Evolutionary conservation across 2,329 filamentous ascomycete species (phyloP).

Genomic region (Fusarium robinianum): DNA sequence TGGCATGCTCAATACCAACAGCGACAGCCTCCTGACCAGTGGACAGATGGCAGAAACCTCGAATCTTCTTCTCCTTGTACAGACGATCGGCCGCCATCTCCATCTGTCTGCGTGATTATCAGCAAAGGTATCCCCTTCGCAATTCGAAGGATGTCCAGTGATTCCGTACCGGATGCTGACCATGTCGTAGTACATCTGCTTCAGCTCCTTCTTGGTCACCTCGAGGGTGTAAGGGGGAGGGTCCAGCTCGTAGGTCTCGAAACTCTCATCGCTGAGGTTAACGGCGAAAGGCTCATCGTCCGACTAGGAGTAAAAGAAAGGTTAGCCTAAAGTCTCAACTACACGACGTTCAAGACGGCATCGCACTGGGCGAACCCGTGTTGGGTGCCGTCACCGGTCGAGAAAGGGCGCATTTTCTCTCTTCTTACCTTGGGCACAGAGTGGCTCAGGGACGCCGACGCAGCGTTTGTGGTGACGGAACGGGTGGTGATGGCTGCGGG

Average conservation of each 20-base stretch:
- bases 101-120: conserved; percentile 75
- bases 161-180: conserved; percentile 79
- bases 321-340: conserved; percentile 22
- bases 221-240: conserved; percentile 90
- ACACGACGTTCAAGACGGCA: neutral
- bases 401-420: conserved; percentile 40
- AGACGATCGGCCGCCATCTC: conserved; percentile 98
- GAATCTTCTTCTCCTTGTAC: conserved; percentile 99
- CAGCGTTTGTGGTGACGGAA: conserved; percentile 92
- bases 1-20: conserved; percentile 93
- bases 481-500: conserved; percentile 61
- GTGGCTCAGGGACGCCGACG: conserved; percentile 86
- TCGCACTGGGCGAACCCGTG: conserved; percentile 7
- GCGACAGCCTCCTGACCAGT: conserved; percentile 98
- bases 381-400: conserved; percentile 11
- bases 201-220: conserved; percentile 96
- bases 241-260: conserved; percentile 99
- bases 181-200: conserved; percentile 99
- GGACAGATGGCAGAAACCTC: conserved; percentile 98
- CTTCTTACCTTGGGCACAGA: conserved; percentile 57
- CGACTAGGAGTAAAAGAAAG: conserved; percentile 60
- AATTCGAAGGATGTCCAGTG: neutral
- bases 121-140: conserved; percentile 25
- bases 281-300: conserved; percentile 93
- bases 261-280: conserved; percentile 95